A percentile compares a stretch with the other conserved stretches of the same genome.
These are phyloP conservation scores for Penicillium coprophilum DNA, from an alignment of 495 filamentous ascomycete species.

Conservation along the genomic window DNA sequence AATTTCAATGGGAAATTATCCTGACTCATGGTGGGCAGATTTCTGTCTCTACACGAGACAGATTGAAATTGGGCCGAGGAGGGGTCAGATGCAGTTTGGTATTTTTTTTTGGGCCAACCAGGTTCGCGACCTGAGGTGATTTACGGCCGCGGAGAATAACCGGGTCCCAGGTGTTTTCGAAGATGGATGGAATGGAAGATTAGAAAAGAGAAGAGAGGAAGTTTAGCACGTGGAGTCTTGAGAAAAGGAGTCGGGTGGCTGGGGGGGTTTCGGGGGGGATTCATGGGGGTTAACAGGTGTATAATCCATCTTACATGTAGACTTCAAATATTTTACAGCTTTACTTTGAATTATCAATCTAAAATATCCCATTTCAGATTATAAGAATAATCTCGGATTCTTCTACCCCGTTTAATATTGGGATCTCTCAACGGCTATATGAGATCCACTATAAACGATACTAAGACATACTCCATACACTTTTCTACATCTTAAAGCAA, in stretches of 20 bases:
- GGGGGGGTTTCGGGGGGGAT: slow-evolving; percentile 14
- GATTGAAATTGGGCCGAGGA: slow-evolving; percentile 36
- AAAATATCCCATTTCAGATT: not conserved
- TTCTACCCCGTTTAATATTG: not conserved
- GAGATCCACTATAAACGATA: slow-evolving; percentile 1
- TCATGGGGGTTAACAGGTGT: not conserved
- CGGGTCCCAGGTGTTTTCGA: slow-evolving; percentile 5
- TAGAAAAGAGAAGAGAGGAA: slow-evolving; percentile 10
- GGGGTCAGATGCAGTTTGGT: slow-evolving; percentile 22
- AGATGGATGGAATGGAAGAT: slow-evolving; percentile 3
- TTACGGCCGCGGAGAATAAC: slow-evolving; percentile 10
- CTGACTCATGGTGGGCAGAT: slow-evolving; percentile 44
- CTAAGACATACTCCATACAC: no score
- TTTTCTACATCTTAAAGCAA: not conserved
- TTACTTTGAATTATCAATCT: no score
- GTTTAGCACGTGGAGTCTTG: slow-evolving; percentile 25
- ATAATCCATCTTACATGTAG: not conserved
- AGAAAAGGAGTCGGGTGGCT: slow-evolving; percentile 24
- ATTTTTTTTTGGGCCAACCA: slow-evolving; percentile 12
- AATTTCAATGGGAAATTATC: slow-evolving; percentile 49
- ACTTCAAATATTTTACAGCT: not conserved
- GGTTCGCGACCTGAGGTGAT: slow-evolving; percentile 1
- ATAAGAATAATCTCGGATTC: slow-evolving; percentile 9
- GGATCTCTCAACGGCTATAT: slow-evolving; percentile 2
- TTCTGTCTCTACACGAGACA: slow-evolving; percentile 29